Percentiles rank a stretch among this genome's conserved stretches.
These are phyloP conservation scores for Fonsecaea pedrosoi DNA, from an alignment of 2,329 filamentous ascomycete genomes.

Conservation along the genomic window DNA sequence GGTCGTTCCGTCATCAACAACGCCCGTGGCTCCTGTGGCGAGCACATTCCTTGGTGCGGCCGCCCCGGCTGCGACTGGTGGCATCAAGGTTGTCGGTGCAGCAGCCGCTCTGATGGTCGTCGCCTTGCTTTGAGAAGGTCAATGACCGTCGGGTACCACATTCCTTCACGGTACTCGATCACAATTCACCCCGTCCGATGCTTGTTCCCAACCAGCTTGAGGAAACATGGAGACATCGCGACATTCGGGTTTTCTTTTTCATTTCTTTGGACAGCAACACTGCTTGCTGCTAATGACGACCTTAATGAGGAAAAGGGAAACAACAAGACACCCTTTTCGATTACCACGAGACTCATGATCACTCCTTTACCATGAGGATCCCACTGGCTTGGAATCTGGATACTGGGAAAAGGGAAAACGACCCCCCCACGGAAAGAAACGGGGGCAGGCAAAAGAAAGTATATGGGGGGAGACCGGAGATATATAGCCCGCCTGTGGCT, in stretches of 20 bases:
- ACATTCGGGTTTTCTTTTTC: slow-evolving; percentile 6
- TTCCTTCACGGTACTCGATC: not conserved
- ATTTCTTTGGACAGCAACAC: slow-evolving; percentile 1
- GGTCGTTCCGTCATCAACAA: slow-evolving; percentile 18
- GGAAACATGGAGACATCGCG: not conserved
- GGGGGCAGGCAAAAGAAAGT: too few species aligned
- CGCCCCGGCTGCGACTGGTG: slow-evolving; percentile 24
- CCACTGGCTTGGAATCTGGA: slow-evolving; percentile 16
- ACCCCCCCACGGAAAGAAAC: too few species aligned
- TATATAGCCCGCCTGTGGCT: too few species aligned
- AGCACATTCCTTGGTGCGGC: slow-evolving; percentile 35
- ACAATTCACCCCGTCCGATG: not conserved
- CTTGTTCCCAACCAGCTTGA: slow-evolving; percentile 2
- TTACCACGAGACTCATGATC: slow-evolving; percentile 32
- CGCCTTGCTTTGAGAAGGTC: slow-evolving; percentile 27
- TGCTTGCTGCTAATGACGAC: slow-evolving; percentile 7
- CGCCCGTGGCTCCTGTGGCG: slow-evolving; percentile 26
- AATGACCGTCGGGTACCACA: not conserved
- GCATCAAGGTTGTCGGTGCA: slow-evolving; percentile 31
- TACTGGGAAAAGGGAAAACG: not conserved
- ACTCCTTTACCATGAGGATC: slow-evolving; percentile 32
- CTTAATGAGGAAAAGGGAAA: slow-evolving; percentile 24
- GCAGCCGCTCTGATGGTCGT: slow-evolving; percentile 32
- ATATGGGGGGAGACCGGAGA: too few species aligned
- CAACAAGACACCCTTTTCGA: not conserved